Conservation (phyloP, 306 rosid genomes). For the Acacia crassicarpa region DNA sequence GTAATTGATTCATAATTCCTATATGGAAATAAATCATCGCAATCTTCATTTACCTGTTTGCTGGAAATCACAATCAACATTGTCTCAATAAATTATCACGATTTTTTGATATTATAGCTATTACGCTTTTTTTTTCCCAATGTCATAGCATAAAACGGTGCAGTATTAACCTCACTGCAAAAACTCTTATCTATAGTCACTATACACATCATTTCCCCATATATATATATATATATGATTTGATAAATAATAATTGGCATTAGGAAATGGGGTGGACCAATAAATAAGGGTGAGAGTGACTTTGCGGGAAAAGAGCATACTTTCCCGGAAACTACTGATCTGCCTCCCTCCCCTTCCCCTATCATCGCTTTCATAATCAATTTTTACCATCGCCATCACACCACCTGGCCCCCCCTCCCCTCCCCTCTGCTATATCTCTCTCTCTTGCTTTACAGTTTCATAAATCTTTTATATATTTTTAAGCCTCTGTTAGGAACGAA, state of each 20-base stretch:
- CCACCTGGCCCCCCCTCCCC: constrained; percentile 25
- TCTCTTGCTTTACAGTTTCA: neutral
- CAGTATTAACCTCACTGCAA: too few relatives aligned
- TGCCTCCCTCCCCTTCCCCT: constrained; percentile 30
- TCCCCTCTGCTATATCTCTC: constrained; percentile 31
- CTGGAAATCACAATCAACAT: too few relatives aligned
- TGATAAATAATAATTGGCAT: constrained; percentile 25
- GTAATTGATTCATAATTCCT: too few relatives aligned
- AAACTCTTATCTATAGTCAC: too few relatives aligned
- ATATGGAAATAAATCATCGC: too few relatives aligned
- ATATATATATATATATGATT: neutral
- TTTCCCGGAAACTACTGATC: constrained; percentile 63
- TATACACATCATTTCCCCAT: too few relatives aligned
- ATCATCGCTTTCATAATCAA: constrained; percentile 58
- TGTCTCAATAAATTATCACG: too few relatives aligned
- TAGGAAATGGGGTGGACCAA: constrained; percentile 47
- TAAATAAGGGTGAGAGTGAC: constrained; percentile 51
- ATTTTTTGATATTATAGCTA: too few relatives aligned
- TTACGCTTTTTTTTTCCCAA: too few relatives aligned
- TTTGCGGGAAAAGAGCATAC: constrained; percentile 61
- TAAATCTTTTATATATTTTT: too few relatives aligned
- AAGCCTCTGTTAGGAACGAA: neutral
- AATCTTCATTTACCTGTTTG: too few relatives aligned
- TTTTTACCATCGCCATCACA: constrained; percentile 46
- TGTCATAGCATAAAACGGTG: too few relatives aligned